phyloP scores from a whole-genome alignment of 1,284 basidiomycete species.

The Leucocoprinus gongylophorus region DNA sequence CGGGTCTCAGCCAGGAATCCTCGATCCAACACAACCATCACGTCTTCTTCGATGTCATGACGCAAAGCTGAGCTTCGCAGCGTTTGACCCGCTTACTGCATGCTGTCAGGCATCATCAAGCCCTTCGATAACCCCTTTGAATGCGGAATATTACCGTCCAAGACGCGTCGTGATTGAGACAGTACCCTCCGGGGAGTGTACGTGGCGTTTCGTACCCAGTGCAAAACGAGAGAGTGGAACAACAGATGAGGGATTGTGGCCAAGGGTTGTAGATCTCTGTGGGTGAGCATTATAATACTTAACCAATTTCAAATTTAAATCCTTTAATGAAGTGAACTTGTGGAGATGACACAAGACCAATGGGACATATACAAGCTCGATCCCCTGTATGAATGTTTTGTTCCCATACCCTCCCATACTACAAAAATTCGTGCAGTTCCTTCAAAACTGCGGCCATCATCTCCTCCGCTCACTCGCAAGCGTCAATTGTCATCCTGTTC shows the following conservation, averaged over 20 bases:
- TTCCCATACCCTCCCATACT: constrained; percentile 40
- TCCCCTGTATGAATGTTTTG: constrained; percentile 55
- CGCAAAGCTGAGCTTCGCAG: constrained; percentile 56
- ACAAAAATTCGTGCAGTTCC: constrained; percentile 30
- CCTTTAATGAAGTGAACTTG: constrained; percentile 34
- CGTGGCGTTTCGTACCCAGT: constrained; percentile 70
- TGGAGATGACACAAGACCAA: constrained; percentile 58
- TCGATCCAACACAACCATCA: constrained; percentile 51
- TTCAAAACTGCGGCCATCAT: constrained; percentile 15
- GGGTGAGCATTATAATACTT: constrained; percentile 43
- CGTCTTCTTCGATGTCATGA: constrained; percentile 51
- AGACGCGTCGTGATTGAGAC: constrained; percentile 69
- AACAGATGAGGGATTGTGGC: constrained; percentile 61
- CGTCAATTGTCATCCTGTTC: constrained; percentile 13
- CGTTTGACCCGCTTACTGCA: constrained; percentile 61
- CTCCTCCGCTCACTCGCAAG: constrained; percentile 16
- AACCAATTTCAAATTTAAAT: constrained; percentile 8
- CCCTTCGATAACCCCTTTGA: constrained; percentile 34
- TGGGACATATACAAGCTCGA: constrained; percentile 82
- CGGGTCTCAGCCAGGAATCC: constrained; percentile 44
- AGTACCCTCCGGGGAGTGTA: constrained; percentile 40
- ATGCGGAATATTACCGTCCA: constrained; percentile 44
- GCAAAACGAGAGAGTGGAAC: constrained; percentile 51
- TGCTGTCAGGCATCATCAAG: constrained; percentile 31
- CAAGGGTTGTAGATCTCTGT: constrained; percentile 55